Conservation (phyloP, 331 rosid genomes). For the Quercus lobata region DNA sequence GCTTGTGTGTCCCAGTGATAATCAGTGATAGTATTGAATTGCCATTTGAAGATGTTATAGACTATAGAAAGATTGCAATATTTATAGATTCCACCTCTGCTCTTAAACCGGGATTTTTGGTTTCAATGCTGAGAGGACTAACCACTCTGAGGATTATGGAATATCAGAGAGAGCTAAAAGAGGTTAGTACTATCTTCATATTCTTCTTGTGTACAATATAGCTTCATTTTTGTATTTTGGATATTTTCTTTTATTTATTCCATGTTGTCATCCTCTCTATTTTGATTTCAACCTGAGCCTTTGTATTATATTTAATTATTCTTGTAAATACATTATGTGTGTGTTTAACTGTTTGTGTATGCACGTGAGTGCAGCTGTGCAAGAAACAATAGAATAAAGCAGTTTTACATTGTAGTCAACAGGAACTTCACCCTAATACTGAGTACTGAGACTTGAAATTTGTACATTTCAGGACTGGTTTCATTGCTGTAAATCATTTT, state of each 20-base stretch:
- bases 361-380: background rate
- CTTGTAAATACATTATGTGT: background rate
- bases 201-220: background rate
- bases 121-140: slow-evolving; percentile 55
- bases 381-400: background rate
- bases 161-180: slow-evolving; percentile 74
- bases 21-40: slow-evolving; percentile 78
- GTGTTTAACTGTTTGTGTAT: background rate
- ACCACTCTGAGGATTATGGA: slow-evolving; percentile 54
- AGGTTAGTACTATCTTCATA: slow-evolving; percentile 48
- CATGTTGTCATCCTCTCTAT: background rate
- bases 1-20: slow-evolving; percentile 93
- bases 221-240: background rate
- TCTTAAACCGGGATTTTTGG: slow-evolving; percentile 60
- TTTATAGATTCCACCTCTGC: slow-evolving; percentile 71
- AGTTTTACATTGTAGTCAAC: too few relatives aligned
- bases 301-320: background rate
- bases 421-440: too few relatives aligned
- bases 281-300: background rate
- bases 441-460: too few relatives aligned
- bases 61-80: slow-evolving; percentile 76
- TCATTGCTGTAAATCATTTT: too few relatives aligned
- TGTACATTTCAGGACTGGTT: too few relatives aligned
- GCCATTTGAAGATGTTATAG: slow-evolving; percentile 90
- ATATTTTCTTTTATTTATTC: background rate